Base-by-base conservation (phyloP, 805 yeast species). In the Lachancea mirantina region DNA sequence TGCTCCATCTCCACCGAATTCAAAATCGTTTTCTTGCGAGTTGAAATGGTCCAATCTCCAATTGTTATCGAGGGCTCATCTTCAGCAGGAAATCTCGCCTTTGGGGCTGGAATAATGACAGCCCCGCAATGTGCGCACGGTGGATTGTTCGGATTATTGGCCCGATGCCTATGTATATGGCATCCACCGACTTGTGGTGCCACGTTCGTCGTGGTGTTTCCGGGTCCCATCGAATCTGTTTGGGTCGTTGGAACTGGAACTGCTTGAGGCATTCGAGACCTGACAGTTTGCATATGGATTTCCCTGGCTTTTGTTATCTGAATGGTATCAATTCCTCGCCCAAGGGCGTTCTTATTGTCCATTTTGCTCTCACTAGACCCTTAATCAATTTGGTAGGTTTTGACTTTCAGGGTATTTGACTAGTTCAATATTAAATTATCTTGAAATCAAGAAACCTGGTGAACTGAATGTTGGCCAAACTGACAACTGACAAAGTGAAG, bases 21-120 rank as follows among this genome's bases (percentile, higher is more conserved):
- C 39, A 85, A 61, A 28, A 89, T 89, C 1, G 97, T 94, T 31
- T 72, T 72, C 53, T 85, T 76, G 19, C 66, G 61, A 0, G 95
- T 77, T 43, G 67, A 71, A 6, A 92, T 71, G 34, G 75, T 72
- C 96, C 96, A 89, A 23, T 76, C 74, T 32, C 71, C 69, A 3
- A 82, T 67, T 2, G 76, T 57, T 6, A 82, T 80, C n/a, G 83
- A 73, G 0, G 92, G 92, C 15, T 66, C 58, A 46, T 81, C 84
- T 23, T 62, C 64, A 8, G 76, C 45, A 0, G 92, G 94, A 36
- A 68, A 60, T 5, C 74, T 61, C 1, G 89, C 75, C 16, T 65
- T 67, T 2, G 92, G 94, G 1, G 84, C 68, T 1, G 94, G 92
- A n/a, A 80, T 78, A 6, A 81, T 78, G 22, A 80, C 83, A 3